Base-by-base conservation (phyloP, 768 basidiomycete species). In the Russula griseocarnosa region DNA sequence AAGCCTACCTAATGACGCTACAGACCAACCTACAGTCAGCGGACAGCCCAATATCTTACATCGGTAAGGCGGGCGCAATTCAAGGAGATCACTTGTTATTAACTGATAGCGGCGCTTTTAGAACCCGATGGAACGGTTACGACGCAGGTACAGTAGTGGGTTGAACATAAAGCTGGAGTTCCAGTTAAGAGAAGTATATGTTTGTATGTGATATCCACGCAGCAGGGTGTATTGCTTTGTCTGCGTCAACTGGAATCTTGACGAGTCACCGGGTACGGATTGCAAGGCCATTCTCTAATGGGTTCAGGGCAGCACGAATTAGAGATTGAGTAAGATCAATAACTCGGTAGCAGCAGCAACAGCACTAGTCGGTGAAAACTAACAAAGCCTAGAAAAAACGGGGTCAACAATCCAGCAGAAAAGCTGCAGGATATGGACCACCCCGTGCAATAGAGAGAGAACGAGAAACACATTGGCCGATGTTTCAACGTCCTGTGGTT, bases 121-220 rank as follows among this genome's bases (percentile, higher is more conserved):
- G 81, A 82, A 70, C 76, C 74, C 22, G 80, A 82, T 70, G 61
- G 73, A 44, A 57, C 69, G 46, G 79, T 82, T 26, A 78, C 75
- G 38, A 79, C 70, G n/a, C 80, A n/a, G n/a, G n/a, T n/a, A n/a
- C n/a, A 80, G 66, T 36, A 13, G 36, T 36, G 36, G 36, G 36
- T n/a, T 38, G 44, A 14, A 26, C 10, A n/a, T 3, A 13, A 7
- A 11, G 36, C 0, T 36, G 36, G 36, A 22, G 24, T 10, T 38
- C 47, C 26, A 16, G 38, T 20, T 18, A 49, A 52, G 18, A 18
- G 42, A 32, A 10, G 24, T 11, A 40, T n/a, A 13, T 38, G 16
- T 3, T 40, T 54, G 34, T 54, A 38, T 49, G n/a, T 26, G 5
- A 22, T 14, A 22, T 11, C 24, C 14, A 24, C 22, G 46, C 18